Percentiles rank a stretch among this genome's conserved stretches.
phyloP scores from a whole-genome alignment of 139 green algal genomes.

The Chara braunii region DNA sequence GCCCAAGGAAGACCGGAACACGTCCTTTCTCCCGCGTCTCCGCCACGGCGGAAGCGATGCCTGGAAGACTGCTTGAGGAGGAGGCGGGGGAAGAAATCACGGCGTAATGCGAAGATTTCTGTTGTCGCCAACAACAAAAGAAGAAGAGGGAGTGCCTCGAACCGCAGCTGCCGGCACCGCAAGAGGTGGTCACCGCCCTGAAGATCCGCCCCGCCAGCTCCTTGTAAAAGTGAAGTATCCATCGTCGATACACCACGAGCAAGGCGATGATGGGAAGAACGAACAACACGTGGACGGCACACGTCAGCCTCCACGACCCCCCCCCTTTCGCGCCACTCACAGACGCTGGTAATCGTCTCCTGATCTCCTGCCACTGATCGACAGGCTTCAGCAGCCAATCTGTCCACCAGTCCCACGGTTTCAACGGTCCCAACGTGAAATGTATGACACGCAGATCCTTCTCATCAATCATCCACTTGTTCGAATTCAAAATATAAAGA shows the following conservation, averaged over 20 bases:
- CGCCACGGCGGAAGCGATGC: too few relatives aligned
- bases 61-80: too few relatives aligned
- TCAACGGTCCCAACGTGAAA: conserved; percentile 67
- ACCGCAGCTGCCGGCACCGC: too few relatives aligned
- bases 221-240: too few relatives aligned
- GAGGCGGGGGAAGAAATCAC: too few relatives aligned
- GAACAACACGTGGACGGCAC: background rate
- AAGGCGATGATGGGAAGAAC: background rate
- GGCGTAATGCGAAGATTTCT: too few relatives aligned
- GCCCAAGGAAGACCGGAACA: background rate
- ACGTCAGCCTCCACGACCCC: background rate
- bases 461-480: conserved; percentile 54
- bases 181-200: too few relatives aligned
- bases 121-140: too few relatives aligned
- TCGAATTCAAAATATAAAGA: conserved; percentile 57
- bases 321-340: background rate
- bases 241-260: too few relatives aligned
- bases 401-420: conserved; percentile 69
- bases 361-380: conserved; percentile 38
- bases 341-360: background rate
- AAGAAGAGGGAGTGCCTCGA: too few relatives aligned
- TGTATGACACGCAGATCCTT: conserved; percentile 51
- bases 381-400: conserved; percentile 52
- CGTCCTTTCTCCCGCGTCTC: too few relatives aligned
- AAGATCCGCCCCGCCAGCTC: too few relatives aligned